phyloP scores from a whole-genome alignment of 2,329 filamentous ascomycete genomes.

The Calonectria crousiana region DNA sequence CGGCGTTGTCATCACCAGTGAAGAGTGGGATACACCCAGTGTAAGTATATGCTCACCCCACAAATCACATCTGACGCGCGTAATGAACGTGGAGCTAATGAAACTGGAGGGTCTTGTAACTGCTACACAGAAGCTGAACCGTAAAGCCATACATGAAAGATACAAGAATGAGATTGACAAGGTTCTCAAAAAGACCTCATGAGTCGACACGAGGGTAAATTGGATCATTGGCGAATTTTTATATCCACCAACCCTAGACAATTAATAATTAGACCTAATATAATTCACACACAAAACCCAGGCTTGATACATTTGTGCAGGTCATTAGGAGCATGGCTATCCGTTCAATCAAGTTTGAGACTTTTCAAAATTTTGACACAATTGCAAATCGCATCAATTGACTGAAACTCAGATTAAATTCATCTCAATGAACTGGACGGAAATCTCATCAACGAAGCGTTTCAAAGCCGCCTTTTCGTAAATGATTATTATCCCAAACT shows the following conservation, averaged over 20 bases:
- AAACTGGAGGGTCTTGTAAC: conserved; percentile 66
- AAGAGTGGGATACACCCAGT: conserved; percentile 88
- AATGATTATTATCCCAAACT: neutral
- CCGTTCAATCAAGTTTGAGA: neutral
- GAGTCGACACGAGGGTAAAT: neutral
- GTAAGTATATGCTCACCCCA: conserved; percentile 66
- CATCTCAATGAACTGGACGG: neutral
- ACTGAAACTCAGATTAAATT: no score
- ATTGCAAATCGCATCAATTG: no score
- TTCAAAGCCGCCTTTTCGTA: neutral
- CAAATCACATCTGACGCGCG: neutral
- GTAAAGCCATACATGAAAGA: conserved; percentile 59
- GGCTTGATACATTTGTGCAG: neutral
- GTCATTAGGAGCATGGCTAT: neutral
- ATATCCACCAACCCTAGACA: neutral
- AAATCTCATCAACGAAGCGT: neutral
- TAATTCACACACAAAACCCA: neutral
- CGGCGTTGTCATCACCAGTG: conserved; percentile 81
- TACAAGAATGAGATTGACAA: conserved; percentile 63
- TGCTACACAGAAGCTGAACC: conserved; percentile 70
- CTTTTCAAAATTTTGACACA: neutral
- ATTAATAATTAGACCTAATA: neutral
- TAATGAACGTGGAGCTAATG: conserved; percentile 23
- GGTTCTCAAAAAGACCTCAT: conserved; percentile 44
- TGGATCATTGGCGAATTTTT: no score